A percentile compares a stretch with the other conserved stretches of the same genome.
These are phyloP conservation scores for Chytriomyces confervae DNA, from an alignment of 192 early-diverging fungal species.

Conservation along the genomic window DNA sequence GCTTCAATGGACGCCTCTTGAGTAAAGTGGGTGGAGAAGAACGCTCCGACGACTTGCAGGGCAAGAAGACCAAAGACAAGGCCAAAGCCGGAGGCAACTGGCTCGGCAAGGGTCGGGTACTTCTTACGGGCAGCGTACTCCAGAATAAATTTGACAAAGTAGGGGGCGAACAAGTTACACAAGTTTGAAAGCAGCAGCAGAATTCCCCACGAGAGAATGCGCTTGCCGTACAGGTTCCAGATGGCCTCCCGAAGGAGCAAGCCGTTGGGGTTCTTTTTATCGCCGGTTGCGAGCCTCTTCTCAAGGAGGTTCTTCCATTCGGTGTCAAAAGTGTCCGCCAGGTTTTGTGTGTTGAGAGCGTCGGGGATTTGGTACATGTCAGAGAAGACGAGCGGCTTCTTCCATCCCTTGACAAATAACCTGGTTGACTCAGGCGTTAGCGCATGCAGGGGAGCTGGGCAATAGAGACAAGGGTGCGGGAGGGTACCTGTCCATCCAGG, in stretches of 20 bases:
- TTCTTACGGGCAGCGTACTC: conserved; percentile 19
- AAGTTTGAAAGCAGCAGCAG: conserved; percentile 36
- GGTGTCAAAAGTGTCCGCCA: conserved; percentile 37
- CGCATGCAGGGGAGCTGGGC: background rate
- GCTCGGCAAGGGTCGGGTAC: background rate
- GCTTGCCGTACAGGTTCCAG: conserved; percentile 18
- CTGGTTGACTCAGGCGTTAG: background rate
- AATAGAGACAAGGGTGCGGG: background rate
- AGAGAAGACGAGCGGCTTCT: conserved; percentile 58
- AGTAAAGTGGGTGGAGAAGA: conserved; percentile 49
- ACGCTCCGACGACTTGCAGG: conserved; percentile 30
- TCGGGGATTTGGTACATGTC: conserved; percentile 64
- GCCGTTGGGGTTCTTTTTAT: conserved; percentile 19
- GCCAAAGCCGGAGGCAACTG: conserved; percentile 12
- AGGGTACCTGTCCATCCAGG: conserved; percentile 27
- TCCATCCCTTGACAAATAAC: conserved; percentile 51
- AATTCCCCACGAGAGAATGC: conserved; percentile 1
- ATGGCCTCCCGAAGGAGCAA: conserved; percentile 31
- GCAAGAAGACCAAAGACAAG: conserved; percentile 29
- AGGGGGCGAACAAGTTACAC: conserved; percentile 37
- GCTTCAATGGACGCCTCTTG: conserved; percentile 42
- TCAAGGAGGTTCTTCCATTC: conserved; percentile 41
- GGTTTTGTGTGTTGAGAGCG: conserved; percentile 26
- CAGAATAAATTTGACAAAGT: conserved; percentile 46
- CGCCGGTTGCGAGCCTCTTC: background rate